Evolutionary conservation across 345 rosid genomes (phyloP), one percentile per base, ranked within the genome.

Genomic region (Citrus maxima): DNA sequence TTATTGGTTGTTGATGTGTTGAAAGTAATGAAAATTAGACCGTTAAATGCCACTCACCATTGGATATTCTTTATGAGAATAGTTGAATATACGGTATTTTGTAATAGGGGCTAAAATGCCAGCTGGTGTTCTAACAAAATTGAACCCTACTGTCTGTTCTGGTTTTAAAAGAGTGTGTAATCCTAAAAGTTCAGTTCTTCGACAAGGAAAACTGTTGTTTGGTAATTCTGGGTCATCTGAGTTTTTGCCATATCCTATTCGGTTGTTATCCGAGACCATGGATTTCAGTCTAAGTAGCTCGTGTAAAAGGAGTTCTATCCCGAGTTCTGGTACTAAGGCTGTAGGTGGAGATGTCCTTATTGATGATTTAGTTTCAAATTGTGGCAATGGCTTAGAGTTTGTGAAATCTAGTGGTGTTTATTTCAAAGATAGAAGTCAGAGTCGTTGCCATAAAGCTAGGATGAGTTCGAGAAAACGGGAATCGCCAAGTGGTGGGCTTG

Each of bases 261-360:
- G 75, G 67, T 70, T 72, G 25, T 77, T 78, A 61, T 73, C 84
- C 8, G 74, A 80, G 77, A 42, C 75, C 32, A 32, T 77, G 28
- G 74, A 73, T 60, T 81, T 82, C 67, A 71, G 46, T 56, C 69
- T 40, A 74, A 68, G 74, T 73, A 64, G 79, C 40, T 70, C 42
- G 46, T 78, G 72, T 71, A 25, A 25, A 75, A 82, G 86, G 74
- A 79, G 65, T 82, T 34, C 88, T 16, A 90, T 95, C 97, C 90
- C 93, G 60, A 89, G 89, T 73, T 87, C 95, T 78, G 85, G 95
- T 78, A 89, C 98, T 37, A 84, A 88, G 67, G 88, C 94, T 67
- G 82, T 91, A 40, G 84, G 83, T 55, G 92, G 97, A 21, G 98
- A 95, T 74, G 88, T 89, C 73, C 80, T 87, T 61, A 67, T 88